These are phyloP conservation scores for Pleurozium schreberi DNA, from an alignment of 225 moss, liverwort and hornwort genomes.

Conservation along the genomic window DNA sequence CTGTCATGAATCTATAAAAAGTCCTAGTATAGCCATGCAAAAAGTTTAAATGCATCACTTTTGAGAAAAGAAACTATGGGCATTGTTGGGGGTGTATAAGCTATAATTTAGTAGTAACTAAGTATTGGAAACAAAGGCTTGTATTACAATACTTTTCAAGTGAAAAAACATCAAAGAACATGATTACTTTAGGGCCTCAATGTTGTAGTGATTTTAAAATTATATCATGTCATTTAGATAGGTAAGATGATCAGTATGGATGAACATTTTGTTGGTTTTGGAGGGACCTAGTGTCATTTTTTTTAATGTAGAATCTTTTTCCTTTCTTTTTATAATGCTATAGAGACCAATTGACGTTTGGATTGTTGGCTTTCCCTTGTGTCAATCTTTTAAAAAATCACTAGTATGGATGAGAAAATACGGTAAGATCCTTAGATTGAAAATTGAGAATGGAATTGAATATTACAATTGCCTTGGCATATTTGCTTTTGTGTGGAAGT, in stretches of 20 bases:
- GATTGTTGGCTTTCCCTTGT: too few relatives aligned
- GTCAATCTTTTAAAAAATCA: too few relatives aligned
- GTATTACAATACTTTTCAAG: background rate
- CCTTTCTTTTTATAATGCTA: too few relatives aligned
- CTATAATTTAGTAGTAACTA: background rate
- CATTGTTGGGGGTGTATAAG: too few relatives aligned
- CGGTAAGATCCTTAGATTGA: background rate
- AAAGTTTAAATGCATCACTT: too few relatives aligned
- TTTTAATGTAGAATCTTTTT: too few relatives aligned
- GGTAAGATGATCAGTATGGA: too few relatives aligned
- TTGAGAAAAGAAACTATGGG: too few relatives aligned
- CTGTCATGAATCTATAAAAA: too few relatives aligned
- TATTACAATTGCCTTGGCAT: background rate
- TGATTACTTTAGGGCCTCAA: background rate
- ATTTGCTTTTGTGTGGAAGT: background rate
- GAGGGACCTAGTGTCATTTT: background rate
- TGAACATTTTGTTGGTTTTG: background rate
- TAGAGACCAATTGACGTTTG: too few relatives aligned
- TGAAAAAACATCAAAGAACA: background rate
- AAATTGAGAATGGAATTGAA: background rate
- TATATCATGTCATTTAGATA: background rate
- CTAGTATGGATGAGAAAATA: too few relatives aligned
- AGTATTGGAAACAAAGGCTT: fast-evolving
- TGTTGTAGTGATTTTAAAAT: background rate
- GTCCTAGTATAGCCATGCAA: too few relatives aligned